Evolutionary conservation across 1,284 basidiomycete genomes (phyloP), one percentile per base, ranked within the genome.

Genomic region (Somion occarium): DNA sequence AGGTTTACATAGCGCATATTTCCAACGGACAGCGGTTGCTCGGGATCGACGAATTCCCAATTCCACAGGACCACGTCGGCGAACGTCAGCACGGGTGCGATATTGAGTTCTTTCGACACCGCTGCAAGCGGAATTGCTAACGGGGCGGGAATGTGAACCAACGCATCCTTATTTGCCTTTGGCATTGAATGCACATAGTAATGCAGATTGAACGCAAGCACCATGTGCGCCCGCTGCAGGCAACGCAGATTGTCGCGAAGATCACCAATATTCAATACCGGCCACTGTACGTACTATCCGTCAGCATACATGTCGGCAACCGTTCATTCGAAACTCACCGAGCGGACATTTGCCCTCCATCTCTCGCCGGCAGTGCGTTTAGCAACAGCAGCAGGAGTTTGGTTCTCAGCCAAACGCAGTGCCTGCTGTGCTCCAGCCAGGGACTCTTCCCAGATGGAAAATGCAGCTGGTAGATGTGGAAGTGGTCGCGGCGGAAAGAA

Each of bases 1-100:
- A 82, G 67, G 59, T 88, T 81, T 52, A 77, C 68, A 61, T 88
- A 85, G 48, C 73, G 73, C 72, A 86, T 77, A 70, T 88, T 84
- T 56, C 79, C 77, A 53, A 76, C 69, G 55, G 78, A 80, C 53
- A 79, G 65, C 46, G 79, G 82, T 43, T 69, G 67, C 22, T 68
- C 71, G 38, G 85, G 74, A 61, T 83, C 69, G 49, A 79, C 66
- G 48, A 82, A 73, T 46, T 85, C 77, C 80, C 87, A 95, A 64
- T 98, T 98, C 91, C 93, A 99, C 1, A 98, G 78, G 7, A 99
- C 95, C 2, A 91, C 93, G 65, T 97, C 95, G 30, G 96, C 91
- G 64, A 96, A 99, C 0, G 95, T 98, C 53, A 98, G 75, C 55
- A 99, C 82, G 0, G 96, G 96, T 1, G 96, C 93, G 23, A 97